Evolutionary conservation across 2,329 filamentous ascomycete species (phyloP).

Genomic region (Neopestalotiopsis sp.): DNA sequence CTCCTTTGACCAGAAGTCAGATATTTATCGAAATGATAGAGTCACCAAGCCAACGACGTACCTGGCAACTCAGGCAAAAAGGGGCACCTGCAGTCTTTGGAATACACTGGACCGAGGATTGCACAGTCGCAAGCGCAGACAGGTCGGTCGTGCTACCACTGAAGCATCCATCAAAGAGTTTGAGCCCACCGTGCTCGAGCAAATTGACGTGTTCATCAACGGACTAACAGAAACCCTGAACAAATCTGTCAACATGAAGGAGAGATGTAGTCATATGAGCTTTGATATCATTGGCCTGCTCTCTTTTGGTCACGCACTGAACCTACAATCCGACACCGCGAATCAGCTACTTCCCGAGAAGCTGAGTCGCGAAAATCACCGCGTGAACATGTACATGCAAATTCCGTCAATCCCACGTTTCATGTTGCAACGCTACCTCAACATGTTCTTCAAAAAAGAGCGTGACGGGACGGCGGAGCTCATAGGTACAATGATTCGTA

Average conservation of each 20-base stretch:
- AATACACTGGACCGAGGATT: slow-evolving; percentile 10
- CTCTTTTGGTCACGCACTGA: slow-evolving; percentile 27
- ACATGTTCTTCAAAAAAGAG: not conserved
- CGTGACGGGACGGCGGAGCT: slow-evolving; percentile 6
- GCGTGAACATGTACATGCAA: slow-evolving; percentile 4
- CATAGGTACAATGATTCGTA: slow-evolving; percentile 26
- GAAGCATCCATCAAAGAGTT: slow-evolving; percentile 14
- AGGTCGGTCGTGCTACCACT: slow-evolving; percentile 8
- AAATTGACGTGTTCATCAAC: slow-evolving; percentile 17
- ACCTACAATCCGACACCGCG: slow-evolving; percentile 23
- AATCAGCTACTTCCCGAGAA: slow-evolving; percentile 16
- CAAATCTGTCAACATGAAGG: slow-evolving; percentile 24
- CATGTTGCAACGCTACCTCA: not conserved
- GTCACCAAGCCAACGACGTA: slow-evolving; percentile 25
- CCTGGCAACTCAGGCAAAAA: slow-evolving; percentile 20
- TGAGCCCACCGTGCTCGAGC: slow-evolving; percentile 12
- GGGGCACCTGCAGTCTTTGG: slow-evolving; percentile 20
- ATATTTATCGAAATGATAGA: slow-evolving; percentile 27
- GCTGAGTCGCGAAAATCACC: not conserved
- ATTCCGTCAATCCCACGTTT: not conserved
- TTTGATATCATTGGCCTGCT: slow-evolving; percentile 27
- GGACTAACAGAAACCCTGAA: slow-evolving; percentile 11
- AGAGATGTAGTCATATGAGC: slow-evolving; percentile 19
- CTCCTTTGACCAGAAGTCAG: slow-evolving; percentile 9
- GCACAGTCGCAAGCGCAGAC: slow-evolving; percentile 15